Evolutionary conservation across 2,329 filamentous ascomycete species (phyloP).

Genomic region (Aspergillus fructus): DNA sequence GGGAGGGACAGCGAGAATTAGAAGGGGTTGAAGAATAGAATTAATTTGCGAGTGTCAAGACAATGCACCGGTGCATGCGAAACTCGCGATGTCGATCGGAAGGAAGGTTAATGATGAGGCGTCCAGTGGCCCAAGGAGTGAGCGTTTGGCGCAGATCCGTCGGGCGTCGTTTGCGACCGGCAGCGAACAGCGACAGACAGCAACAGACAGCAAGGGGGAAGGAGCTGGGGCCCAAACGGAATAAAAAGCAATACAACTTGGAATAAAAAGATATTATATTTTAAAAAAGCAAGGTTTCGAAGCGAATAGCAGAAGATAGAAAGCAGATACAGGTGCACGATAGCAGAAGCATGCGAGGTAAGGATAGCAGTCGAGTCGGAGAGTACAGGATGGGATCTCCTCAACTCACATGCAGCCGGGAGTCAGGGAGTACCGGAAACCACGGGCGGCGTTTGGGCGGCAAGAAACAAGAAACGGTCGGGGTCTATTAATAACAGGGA

Average conservation of each 20-base stretch:
- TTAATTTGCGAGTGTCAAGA: constrained; percentile 9
- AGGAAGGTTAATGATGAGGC: constrained; percentile 13
- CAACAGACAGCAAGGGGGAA: constrained; percentile 16
- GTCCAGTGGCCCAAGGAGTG: constrained; percentile 12
- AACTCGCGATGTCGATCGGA: constrained; percentile 18
- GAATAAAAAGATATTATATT: constrained; percentile 7
- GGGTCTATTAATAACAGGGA: constrained; percentile 23
- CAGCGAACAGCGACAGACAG: not conserved
- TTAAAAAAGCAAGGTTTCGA: constrained; percentile 9
- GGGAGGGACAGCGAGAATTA: not conserved
- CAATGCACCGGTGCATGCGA: constrained; percentile 24
- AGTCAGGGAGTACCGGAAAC: constrained; percentile 12
- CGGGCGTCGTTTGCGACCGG: constrained; percentile 21
- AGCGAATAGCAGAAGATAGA: not conserved
- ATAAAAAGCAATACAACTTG: not conserved
- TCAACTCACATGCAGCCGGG: constrained; percentile 17
- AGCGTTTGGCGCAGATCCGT: constrained; percentile 17
- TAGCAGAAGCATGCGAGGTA: constrained; percentile 33
- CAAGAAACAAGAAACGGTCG: constrained; percentile 10
- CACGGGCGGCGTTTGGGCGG: constrained; percentile 8
- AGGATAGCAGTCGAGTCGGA: constrained; percentile 1
- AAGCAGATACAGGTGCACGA: constrained; percentile 11
- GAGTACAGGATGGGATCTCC: constrained; percentile 7
- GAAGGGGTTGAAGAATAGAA: constrained; percentile 5
- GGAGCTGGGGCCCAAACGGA: constrained; percentile 7